phyloP scores from a whole-genome alignment of 108 stramenopile genomes.

The Schizochytrium sp. region DNA sequence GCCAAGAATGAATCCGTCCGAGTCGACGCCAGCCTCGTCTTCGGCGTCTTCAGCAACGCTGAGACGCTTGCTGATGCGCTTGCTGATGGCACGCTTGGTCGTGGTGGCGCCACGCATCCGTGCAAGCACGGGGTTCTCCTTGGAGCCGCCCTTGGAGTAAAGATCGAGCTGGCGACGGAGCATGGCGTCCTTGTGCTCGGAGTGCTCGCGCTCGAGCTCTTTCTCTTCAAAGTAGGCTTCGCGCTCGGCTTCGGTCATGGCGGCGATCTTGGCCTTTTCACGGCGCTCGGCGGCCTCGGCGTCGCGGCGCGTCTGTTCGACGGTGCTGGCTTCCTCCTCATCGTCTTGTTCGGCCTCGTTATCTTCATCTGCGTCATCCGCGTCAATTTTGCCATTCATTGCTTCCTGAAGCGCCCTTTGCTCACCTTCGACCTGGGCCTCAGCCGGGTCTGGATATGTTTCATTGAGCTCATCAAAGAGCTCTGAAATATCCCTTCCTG shows the following conservation, averaged over 20 bases:
- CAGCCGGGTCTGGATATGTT: background rate
- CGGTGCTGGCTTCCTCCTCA: background rate
- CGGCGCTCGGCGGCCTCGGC: background rate
- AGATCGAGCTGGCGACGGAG: background rate
- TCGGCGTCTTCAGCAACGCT: background rate
- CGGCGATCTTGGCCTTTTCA: background rate
- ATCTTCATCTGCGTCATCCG: background rate
- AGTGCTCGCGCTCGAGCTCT: background rate
- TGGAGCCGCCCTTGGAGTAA: background rate
- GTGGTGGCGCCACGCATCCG: background rate
- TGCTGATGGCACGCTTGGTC: background rate
- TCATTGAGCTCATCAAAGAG: background rate
- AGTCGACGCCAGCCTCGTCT: background rate
- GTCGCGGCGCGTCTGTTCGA: background rate
- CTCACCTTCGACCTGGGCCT: conserved; percentile 1
- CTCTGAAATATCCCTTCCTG: background rate
- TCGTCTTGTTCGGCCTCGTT: background rate
- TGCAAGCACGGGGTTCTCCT: background rate
- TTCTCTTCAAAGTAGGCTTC: background rate
- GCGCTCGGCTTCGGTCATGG: background rate
- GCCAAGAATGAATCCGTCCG: background rate
- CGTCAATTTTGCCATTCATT: background rate
- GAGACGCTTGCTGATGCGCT: background rate
- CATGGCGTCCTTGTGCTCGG: background rate
- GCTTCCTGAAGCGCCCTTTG: background rate